Evolutionary conservation across 1,284 basidiomycete genomes (phyloP), one percentile per base, ranked within the genome.

Genomic region (Apiotrichum porosum): DNA sequence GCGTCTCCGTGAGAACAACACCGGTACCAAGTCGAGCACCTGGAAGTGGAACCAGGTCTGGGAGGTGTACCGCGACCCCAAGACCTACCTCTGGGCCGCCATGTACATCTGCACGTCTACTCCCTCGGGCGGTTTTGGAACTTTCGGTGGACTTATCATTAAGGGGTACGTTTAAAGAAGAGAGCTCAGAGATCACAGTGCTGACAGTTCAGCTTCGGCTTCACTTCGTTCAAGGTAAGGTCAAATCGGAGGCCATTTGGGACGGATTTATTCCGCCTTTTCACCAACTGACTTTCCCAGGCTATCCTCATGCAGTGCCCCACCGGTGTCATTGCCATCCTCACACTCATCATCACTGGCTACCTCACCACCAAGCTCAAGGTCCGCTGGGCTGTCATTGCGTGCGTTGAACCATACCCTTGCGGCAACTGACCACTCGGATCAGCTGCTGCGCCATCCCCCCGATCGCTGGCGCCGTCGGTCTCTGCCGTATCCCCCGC

Each of bases 351-450:
- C 17, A 37, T 65, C 32, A 58, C 71, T 5, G 79, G 76, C 31
- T 74, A 58, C 37, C 60, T 79, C 30, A 76, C 77, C 18, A 78
- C 75, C 54, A 71, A 69, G 47, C 71, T 77, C 57, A 79, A 79
- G 61, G 64, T 79, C 28, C 76, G 79, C 49, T 80, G 74, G 71
- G 77, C 78, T 13, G 76, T 80, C 21, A 57, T 79, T 24, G 75
- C 79, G 10, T n/a, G n/a, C n/a, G n/a, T n/a, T n/a, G n/a, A n/a
- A n/a, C n/a, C n/a, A n/a, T n/a, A n/a, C n/a, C n/a, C n/a, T n/a
- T n/a, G n/a, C n/a, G n/a, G n/a, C n/a, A n/a, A n/a, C n/a, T n/a
- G n/a, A n/a, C n/a, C n/a, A n/a, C n/a, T n/a, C n/a, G 75, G 79
- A 14, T n/a, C n/a, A n/a, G n/a, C n/a, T 44, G 56, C 37, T 32